A percentile compares a stretch with the other conserved stretches of the same genome.
Conservation (phyloP, 208 protist species). For the Wallacemonas rigidus region DNA sequence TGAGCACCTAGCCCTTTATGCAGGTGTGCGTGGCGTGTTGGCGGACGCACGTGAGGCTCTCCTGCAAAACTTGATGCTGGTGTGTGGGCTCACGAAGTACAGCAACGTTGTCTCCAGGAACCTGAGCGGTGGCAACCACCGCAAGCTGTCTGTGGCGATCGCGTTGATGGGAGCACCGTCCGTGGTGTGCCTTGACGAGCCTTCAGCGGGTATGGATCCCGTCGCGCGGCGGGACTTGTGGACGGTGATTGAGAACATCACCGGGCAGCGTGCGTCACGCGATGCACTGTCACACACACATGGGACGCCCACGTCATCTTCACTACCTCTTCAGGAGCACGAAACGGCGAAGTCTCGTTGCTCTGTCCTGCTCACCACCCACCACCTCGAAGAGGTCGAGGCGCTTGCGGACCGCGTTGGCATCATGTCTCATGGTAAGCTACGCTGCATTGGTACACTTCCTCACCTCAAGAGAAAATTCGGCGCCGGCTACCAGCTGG, state of each 20-base stretch:
- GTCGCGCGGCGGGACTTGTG: conserved; percentile 63
- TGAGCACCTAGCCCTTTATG: conserved; percentile 93
- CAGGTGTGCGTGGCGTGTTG: conserved; percentile 72
- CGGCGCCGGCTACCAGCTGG: conserved; percentile 71
- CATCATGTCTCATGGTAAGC: conserved; percentile 90
- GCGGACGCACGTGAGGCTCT: conserved; percentile 22
- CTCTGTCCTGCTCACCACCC: conserved; percentile 87
- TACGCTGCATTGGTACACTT: conserved; percentile 84
- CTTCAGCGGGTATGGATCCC: conserved; percentile 74
- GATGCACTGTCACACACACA: conserved; percentile 52
- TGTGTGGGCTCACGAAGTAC: conserved; percentile 40
- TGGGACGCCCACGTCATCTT: conserved; percentile 42
- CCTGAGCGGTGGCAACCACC: conserved; percentile 75
- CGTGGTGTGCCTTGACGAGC: conserved; percentile 81
- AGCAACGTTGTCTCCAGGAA: conserved; percentile 27
- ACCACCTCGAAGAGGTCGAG: conserved; percentile 93
- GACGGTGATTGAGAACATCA: conserved; percentile 55
- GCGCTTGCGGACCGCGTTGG: conserved; percentile 77
- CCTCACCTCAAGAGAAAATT: conserved; percentile 87
- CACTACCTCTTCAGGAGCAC: neutral
- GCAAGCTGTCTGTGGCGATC: conserved; percentile 80
- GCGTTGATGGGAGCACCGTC: conserved; percentile 66
- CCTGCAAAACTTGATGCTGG: conserved; percentile 28
- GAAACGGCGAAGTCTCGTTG: conserved; percentile 31
- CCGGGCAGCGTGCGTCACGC: conserved; percentile 23